A percentile compares a stretch with the other conserved stretches of the same genome.
These are phyloP conservation scores for Periconia macrospinosa DNA, from an alignment of 2,329 filamentous ascomycete species.

Conservation along the genomic window DNA sequence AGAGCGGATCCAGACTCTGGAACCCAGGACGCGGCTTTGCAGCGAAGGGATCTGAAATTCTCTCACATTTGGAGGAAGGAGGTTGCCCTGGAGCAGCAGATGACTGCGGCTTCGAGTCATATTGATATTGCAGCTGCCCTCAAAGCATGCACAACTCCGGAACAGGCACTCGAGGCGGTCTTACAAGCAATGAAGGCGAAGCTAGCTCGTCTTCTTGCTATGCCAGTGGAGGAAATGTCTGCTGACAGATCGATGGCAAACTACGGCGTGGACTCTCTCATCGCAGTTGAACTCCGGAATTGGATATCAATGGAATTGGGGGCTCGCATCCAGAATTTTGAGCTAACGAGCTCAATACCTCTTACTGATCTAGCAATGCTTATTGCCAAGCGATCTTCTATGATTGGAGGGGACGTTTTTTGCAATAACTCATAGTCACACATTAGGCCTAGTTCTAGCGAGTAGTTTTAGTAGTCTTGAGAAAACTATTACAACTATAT, in stretches of 20 bases:
- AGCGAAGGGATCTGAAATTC: background rate
- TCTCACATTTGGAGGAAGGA: background rate
- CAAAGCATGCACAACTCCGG: background rate
- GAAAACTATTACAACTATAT: too few species aligned
- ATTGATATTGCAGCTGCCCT: background rate
- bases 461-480: too few species aligned
- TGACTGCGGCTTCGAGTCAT: background rate
- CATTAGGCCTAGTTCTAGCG: too few species aligned
- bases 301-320: background rate
- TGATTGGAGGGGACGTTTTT: background rate
- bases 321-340: background rate
- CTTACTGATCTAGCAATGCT: background rate
- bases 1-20: background rate
- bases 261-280: background rate
- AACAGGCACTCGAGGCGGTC: background rate
- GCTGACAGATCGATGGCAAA: background rate
- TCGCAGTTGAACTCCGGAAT: background rate
- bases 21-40: background rate
- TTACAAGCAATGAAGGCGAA: background rate
- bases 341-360: background rate
- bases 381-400: background rate
- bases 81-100: background rate
- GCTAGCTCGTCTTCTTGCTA: background rate
- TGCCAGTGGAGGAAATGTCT: background rate
- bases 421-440: background rate